Evolutionary conservation across 2,329 filamentous ascomycete species (phyloP), one percentile per base, ranked within the genome.

Genomic region (Pestalotiopsis sp.): DNA sequence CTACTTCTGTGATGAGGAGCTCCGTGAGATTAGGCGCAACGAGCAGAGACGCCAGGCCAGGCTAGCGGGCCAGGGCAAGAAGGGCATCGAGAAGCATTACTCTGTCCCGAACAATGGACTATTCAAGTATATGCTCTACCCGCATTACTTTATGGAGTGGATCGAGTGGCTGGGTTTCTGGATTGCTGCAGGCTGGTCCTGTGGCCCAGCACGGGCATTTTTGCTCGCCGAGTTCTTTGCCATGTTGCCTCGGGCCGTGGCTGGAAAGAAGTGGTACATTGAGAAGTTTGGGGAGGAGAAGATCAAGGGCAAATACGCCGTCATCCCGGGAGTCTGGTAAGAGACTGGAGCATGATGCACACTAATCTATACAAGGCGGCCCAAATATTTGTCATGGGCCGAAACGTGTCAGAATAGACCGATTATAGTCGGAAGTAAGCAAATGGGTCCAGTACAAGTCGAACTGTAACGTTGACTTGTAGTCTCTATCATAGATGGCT

Each of bases 141-240:
- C 96, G 72, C 96, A 99, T 79, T 99, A 98, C 79, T 85, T 97
- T n/a, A 92, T 91, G 77, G 96, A 99, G 82, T 99, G 96, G 96
- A 79, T 97, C 66, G 96, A 99, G 85, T 99, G 96, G 96, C 80
- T 87, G 3, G 96, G 96, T 0, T 99, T 94, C 79, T 94, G 91
- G 84, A 87, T 97, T 79, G 87, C 92, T 73, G 87, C 91, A 68
- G 90, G 90, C 1, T 87, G 84, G 81, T 80, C 82, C 4, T 93
- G 91, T 76, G 82, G 89, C 62, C 95, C 96, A 0, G 95, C 94
- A 27, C 85, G 94, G 75, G 88, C 87, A 64, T 98, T 98, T 77
- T 75, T 97, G 59, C 72, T 97, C 62, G 98, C 98, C 78, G 94
- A 97, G 81, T 82, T 99, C 64, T 82, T 90, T n/a, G 91, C 92